Evolutionary conservation across 257 asterid species (phyloP), one percentile per base, ranked within the genome.

Genomic region (Datura wrightii): DNA sequence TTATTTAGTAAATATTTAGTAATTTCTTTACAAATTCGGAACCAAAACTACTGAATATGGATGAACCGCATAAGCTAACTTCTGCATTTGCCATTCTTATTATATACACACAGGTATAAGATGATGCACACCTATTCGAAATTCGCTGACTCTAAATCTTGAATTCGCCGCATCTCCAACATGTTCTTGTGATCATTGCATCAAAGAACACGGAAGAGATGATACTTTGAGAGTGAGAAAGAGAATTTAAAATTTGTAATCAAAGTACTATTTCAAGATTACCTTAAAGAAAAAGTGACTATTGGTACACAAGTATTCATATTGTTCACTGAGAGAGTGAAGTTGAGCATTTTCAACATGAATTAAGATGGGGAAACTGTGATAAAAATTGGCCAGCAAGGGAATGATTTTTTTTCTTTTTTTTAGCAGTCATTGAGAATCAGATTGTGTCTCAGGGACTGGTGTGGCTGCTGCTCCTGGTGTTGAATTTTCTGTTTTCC

Each of bases 291-390:
- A 60, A 52, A 24, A 48, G 42, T 46, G 55, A 8, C 58, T 44
- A 63, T 44, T 44, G 11, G 80, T 56, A 18, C 63, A 56, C 67
- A 19, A 80, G 44, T 39, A 79, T 15, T 11, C 82, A 41, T 31
- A 76, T 76, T 53, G 86, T 90, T 87, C 93, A 91, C 92, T 86
- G 72, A 90, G 92, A 79, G 69, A 79, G 92, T 91, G 93, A 91
- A 90, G 70, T 44, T 5, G 39, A 56, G 34, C 60, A 37, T 74
- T 63, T 41, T 18, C 52, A 36, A 66, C 37, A 50, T 67, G 81
- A 50, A 36, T 37, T 53, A 63, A 63, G 83, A 67, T 52, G 69
- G 63, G 50, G n/a, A 39, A 37, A 48, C 36, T 6, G 19, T 58
- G 59, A 44, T 66, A 54, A 83, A 76, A 56, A 52, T 24, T 67